phyloP scores from a whole-genome alignment of 306 rosid genomes.

The Heteromeles arbutifolia region DNA sequence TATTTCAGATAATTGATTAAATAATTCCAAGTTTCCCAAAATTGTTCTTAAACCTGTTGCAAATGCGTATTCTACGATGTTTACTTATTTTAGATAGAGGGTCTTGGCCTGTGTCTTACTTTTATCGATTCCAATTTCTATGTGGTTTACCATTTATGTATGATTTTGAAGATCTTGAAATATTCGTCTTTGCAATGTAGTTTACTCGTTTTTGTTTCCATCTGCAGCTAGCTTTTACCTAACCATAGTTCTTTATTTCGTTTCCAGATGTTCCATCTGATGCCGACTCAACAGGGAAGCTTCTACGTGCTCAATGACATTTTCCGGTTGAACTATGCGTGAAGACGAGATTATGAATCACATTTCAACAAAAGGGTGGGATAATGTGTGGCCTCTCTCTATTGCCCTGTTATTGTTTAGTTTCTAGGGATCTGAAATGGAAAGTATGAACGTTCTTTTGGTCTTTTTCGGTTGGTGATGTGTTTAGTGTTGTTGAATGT shows the following conservation, averaged over 20 bases:
- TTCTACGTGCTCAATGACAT: conserved; percentile 83
- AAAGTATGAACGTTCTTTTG: conserved; percentile 18
- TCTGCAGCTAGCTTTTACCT: background rate
- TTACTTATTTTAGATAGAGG: background rate
- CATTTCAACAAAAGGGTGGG: background rate
- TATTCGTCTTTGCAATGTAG: background rate
- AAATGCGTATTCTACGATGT: background rate
- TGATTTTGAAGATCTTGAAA: background rate
- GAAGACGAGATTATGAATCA: conserved; percentile 19
- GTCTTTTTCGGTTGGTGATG: conserved; percentile 22
- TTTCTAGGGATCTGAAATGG: conserved; percentile 27
- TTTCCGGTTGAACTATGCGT: conserved; percentile 92
- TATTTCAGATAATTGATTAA: background rate
- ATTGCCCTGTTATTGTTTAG: conserved; percentile 27
- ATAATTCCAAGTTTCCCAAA: background rate
- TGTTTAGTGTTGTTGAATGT: conserved; percentile 26
- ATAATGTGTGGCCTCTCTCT: conserved; percentile 18
- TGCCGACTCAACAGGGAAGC: conserved; percentile 87
- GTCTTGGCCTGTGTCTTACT: background rate
- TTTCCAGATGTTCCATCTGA: conserved; percentile 93
- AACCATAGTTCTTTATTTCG: conserved; percentile 13
- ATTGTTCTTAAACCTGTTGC: background rate
- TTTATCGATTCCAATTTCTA: background rate
- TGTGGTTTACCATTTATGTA: background rate
- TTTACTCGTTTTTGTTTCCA: background rate